Base-by-base conservation (phyloP, 2,329 filamentous ascomycete genomes). In the Arthroderma sp. region DNA sequence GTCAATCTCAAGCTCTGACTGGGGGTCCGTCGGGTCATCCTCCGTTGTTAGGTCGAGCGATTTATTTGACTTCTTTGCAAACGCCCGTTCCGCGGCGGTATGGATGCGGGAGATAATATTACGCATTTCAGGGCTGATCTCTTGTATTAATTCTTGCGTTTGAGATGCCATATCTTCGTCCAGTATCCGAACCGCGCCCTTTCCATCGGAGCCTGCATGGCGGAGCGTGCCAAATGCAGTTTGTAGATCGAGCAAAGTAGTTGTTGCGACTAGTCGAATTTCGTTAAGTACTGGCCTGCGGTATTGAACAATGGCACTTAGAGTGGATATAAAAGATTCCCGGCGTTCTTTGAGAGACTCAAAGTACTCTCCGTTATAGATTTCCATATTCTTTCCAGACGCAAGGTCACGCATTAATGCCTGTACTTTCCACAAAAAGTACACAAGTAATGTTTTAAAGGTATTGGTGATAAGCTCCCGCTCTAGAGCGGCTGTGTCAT, bases 391-490 rank as follows among this genome's bases (percentile, higher is more conserved):
- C 37, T 77, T 73, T 28, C 71, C 70, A 6, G 63, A 55, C 10
- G 71, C 65, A 32, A 85, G 61, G 10, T 73, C 62, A 44, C 72
- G 68, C 49, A 71, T 69, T 48, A 85, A 57, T 43, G 72, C 69
- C 43, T 78, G 75, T 22, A 83, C 75, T 59, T 91, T 89, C 91
- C 91, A 98, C 78, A 94, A 85, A 59, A 95, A 94, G 66, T 95
- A 96, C 64, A 93, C 86, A 39, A 87, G 73, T 42, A 83, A 73
- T 1, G 80, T 74, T 52, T 83, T 82, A 55, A 93, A 83, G 29
- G 86, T 81, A 54, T 81, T 82, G 1, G 77, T 72, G 5, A 86
- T 80, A 37, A 91, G 71, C 51, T 85, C 80, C 52, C 91, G 84
- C 61, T 96, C 89, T 8, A 85, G 69, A 37, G 79, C 79, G 50